Base-by-base conservation (phyloP, 768 basidiomycete species). In the Sutorius australiensis region DNA sequence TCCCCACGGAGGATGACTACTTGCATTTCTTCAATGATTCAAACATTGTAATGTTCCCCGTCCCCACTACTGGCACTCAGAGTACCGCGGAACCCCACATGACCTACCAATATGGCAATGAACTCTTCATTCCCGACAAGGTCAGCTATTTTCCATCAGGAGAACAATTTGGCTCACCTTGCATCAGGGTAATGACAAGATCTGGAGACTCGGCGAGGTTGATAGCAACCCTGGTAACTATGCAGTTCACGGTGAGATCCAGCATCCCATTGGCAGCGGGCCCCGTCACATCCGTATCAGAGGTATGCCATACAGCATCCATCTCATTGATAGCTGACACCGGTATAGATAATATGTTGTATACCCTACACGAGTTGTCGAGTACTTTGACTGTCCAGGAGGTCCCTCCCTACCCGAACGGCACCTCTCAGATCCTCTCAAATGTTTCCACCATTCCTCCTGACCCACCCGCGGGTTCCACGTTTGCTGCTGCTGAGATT, bases 111-210 rank as follows among this genome's bases (percentile, higher is more conserved):
- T 72, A 81, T 60, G 72, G 72, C 5, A 62, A 61, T 9, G 86
- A 88, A 58, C 61, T 89, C 10, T 75, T 87, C 56, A 72, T 88
- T 8, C 79, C 86, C 0, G 87, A 87, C 68, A 71, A 86, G 64
- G 86, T 85, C 49, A 48, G 78, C 65, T 41, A 10, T 13, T 33
- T 37, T 9, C 27, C 8, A 2, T 42, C 16, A 32, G 13, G 16
- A 28, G 24, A 24, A 24, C 11, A 3, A 19, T 49, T 31, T 43
- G 17, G 31, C 44, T 51, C 34, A 50, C 31, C 47, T 17, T 14
- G 10, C 10, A 37, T 17, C 49, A 86, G 84, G 86, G 87, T 27
- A 78, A 67, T 1, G 86, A 89, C 67, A 84, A 75, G 53, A 80
- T 88, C 51, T 89, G 86, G 84, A 74, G 87, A 36, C 72, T 88